Conservation (phyloP, 345 rosid genomes). For the Schrenkiella parvula region DNA sequence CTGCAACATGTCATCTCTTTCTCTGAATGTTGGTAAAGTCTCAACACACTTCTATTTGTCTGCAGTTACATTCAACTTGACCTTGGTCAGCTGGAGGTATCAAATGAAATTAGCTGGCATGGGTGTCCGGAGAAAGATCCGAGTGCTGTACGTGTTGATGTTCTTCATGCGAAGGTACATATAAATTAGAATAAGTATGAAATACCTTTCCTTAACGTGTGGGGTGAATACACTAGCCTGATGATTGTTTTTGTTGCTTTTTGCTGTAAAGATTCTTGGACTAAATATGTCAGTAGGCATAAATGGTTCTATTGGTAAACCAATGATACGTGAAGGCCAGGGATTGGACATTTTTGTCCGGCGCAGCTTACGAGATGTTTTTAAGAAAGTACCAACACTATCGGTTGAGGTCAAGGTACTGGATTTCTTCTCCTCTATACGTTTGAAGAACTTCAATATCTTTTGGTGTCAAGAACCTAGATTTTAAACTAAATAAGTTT, state of each 20-base stretch:
- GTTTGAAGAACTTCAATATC: slow-evolving; percentile 12
- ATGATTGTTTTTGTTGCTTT: slow-evolving; percentile 16
- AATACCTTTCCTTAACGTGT: slow-evolving; percentile 2
- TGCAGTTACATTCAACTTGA: slow-evolving; percentile 96
- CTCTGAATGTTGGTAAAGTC: slow-evolving; percentile 4
- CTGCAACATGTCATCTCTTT: neutral
- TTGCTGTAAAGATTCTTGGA: slow-evolving; percentile 70
- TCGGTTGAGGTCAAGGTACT: slow-evolving; percentile 87
- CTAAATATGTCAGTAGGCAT: slow-evolving; percentile 94
- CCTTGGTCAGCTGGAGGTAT: slow-evolving; percentile 79
- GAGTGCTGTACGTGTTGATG: slow-evolving; percentile 88
- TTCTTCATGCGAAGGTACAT: slow-evolving; percentile 90
- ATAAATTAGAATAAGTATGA: slow-evolving; percentile 8
- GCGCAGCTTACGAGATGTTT: slow-evolving; percentile 93
- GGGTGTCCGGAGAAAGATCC: slow-evolving; percentile 85
- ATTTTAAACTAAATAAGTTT: neutral
- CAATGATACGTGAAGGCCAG: slow-evolving; percentile 84
- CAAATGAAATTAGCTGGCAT: slow-evolving; percentile 93
- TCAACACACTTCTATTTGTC: slow-evolving; percentile 15
- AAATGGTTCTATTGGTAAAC: slow-evolving; percentile 71
- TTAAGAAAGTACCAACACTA: slow-evolving; percentile 88
- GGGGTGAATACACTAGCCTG: slow-evolving; percentile 1
- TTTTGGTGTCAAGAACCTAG: slow-evolving; percentile 12
- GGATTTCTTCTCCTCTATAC: slow-evolving; percentile 1
- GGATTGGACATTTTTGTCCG: slow-evolving; percentile 83